Percentiles rank a stretch among this genome's conserved stretches.
These are phyloP conservation scores for Alternaria sp. DNA, from an alignment of 2,329 filamentous ascomycete species.

Conservation along the genomic window DNA sequence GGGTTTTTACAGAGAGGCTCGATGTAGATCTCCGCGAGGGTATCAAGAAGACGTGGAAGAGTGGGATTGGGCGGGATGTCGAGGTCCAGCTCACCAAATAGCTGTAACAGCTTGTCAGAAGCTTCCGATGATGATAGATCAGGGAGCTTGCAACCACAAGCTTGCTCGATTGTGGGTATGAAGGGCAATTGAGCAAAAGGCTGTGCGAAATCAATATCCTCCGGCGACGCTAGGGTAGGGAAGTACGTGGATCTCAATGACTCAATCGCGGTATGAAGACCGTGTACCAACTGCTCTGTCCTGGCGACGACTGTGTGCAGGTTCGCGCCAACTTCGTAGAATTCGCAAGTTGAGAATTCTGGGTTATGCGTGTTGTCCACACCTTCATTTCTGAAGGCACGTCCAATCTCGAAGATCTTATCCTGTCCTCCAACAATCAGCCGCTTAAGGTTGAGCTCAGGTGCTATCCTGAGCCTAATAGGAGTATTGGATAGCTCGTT, in stretches of 20 bases:
- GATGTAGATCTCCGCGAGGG: slow-evolving; percentile 77
- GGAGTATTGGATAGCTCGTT: slow-evolving; percentile 77
- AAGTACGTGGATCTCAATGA: slow-evolving; percentile 57
- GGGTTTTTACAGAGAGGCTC: slow-evolving; percentile 78
- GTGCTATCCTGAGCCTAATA: slow-evolving; percentile 85
- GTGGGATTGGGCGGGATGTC: slow-evolving; percentile 62
- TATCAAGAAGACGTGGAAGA: slow-evolving; percentile 79
- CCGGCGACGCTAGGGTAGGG: slow-evolving; percentile 46
- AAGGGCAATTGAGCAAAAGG: slow-evolving; percentile 78
- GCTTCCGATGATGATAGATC: slow-evolving; percentile 62
- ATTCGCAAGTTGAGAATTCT: slow-evolving; percentile 97
- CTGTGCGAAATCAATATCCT: slow-evolving; percentile 66
- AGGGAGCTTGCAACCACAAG: slow-evolving; percentile 72
- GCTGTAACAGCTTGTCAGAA: slow-evolving; percentile 63
- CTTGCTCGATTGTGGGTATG: slow-evolving; percentile 77
- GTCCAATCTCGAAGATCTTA: slow-evolving; percentile 90
- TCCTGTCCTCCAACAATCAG: slow-evolving; percentile 89
- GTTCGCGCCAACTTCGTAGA: slow-evolving; percentile 87
- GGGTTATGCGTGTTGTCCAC: slow-evolving; percentile 80
- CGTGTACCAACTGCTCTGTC: slow-evolving; percentile 76
- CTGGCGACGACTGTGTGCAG: slow-evolving; percentile 76
- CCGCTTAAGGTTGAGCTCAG: slow-evolving; percentile 94
- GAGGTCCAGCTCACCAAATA: slow-evolving; percentile 63
- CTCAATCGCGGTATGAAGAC: slow-evolving; percentile 40
- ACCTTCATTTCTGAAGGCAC: slow-evolving; percentile 92